A percentile compares a stretch with the other conserved stretches of the same genome.
Conservation (phyloP, 2,329 filamentous ascomycete species). For the Magnaporthiopsis poae region DNA sequence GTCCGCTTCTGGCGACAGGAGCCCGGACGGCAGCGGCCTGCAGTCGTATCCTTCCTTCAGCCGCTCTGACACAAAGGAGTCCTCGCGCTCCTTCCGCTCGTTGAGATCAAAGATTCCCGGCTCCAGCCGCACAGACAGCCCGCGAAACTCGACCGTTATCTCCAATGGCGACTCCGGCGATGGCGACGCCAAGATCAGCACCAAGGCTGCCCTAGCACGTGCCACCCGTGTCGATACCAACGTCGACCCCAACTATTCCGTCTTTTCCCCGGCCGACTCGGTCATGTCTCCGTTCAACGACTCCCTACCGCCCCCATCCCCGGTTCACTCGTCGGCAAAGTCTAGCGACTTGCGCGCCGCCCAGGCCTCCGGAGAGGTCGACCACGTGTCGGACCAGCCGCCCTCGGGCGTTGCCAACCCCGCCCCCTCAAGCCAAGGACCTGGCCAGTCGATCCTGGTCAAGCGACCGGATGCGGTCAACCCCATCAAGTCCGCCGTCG, state of each 20-base stretch:
- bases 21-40: conserved; percentile 42
- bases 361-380: conserved; percentile 80
- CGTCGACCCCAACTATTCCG: conserved; percentile 32
- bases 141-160: conserved; percentile 62
- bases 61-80: conserved; percentile 87
- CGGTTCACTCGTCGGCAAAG: conserved; percentile 66
- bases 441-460: conserved; percentile 82
- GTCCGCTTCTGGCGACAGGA: conserved; percentile 30
- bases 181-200: conserved; percentile 59
- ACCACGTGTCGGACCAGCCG: conserved; percentile 84
- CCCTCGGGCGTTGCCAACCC: conserved; percentile 49
- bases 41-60: conserved; percentile 86
- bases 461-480: conserved; percentile 65
- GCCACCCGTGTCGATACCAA: conserved; percentile 38
- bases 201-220: conserved; percentile 34
- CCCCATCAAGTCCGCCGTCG: conserved; percentile 44
- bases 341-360: conserved; percentile 67
- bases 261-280: conserved; percentile 33
- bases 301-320: conserved; percentile 66
- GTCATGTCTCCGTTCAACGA: conserved; percentile 38
- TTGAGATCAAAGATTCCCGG: conserved; percentile 85
- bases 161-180: conserved; percentile 54
- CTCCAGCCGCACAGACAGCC: conserved; percentile 64
- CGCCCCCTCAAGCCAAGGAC: conserved; percentile 49
- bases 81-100: conserved; percentile 72